Evolutionary conservation across 139 green algal species (phyloP).

Genomic region (Chlorella vulgaris): DNA sequence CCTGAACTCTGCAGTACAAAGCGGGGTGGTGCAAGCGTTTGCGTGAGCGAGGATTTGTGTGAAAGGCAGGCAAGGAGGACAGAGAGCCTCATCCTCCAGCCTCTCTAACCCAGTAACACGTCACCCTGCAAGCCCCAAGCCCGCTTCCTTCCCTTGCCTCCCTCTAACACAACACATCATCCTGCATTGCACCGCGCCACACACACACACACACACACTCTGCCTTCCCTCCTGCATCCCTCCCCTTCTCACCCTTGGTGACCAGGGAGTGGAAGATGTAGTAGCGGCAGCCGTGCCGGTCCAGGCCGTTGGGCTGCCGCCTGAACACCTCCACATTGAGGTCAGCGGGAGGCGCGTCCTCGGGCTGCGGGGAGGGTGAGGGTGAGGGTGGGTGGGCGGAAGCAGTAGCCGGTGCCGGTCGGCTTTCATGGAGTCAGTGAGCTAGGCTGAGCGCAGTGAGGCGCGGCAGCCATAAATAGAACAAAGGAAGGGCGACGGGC

Average conservation of each 20-base stretch:
- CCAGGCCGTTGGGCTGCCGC: constrained; percentile 15
- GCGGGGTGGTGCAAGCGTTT: too few species aligned
- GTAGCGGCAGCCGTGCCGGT: constrained; percentile 15
- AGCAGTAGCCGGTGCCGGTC: background rate
- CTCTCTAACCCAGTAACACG: background rate
- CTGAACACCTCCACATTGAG: constrained; percentile 21
- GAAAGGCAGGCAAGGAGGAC: background rate
- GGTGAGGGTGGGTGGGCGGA: background rate
- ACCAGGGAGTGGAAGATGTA: constrained; percentile 33
- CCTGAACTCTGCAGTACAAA: constrained; percentile 29
- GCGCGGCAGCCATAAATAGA: too few species aligned
- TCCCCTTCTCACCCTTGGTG: background rate
- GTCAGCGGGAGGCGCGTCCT: constrained; percentile 3
- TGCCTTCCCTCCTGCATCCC: background rate
- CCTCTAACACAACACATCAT: background rate
- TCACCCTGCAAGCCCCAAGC: background rate
- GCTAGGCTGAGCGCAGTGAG: too few species aligned
- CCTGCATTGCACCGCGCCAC: background rate
- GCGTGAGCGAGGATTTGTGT: too few species aligned
- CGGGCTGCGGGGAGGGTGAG: background rate
- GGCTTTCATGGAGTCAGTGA: background rate
- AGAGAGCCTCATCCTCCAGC: background rate
- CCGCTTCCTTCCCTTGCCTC: background rate
- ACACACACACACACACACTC: background rate
- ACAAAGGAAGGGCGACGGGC: too few species aligned